These are phyloP conservation scores for Fusarium coffeatum DNA, from an alignment of 2,329 filamentous ascomycete species.

Conservation along the genomic window DNA sequence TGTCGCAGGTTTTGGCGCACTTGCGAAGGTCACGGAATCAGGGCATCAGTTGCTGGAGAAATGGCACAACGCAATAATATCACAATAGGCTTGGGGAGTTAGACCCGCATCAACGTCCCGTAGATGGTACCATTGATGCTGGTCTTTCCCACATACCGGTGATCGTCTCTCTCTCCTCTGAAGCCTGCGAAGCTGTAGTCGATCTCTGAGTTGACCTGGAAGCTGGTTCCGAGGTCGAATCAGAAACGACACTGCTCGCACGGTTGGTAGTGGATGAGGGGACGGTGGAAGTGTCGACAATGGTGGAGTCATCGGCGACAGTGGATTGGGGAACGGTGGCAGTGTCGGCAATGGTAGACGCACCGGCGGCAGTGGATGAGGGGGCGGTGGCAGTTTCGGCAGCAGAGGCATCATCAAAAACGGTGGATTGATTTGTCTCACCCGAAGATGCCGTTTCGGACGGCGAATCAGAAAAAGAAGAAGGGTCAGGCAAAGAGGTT, in stretches of 20 bases:
- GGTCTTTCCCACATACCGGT: constrained; percentile 49
- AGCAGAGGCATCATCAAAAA: constrained; percentile 29
- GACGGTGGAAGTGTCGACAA: constrained; percentile 22
- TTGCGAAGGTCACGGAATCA: constrained; percentile 33
- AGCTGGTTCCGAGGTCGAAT: constrained; percentile 23
- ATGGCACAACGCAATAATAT: constrained; percentile 30
- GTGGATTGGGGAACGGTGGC: constrained; percentile 19
- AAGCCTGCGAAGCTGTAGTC: constrained; percentile 28
- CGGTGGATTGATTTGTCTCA: constrained; percentile 40
- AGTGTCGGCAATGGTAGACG: constrained; percentile 32
- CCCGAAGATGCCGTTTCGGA: constrained; percentile 44
- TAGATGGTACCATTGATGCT: constrained; percentile 16
- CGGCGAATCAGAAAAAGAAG: constrained; percentile 47
- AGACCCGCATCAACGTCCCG: constrained; percentile 25
- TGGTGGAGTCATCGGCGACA: constrained; percentile 31
- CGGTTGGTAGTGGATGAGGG: constrained; percentile 17
- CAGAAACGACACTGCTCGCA: constrained; percentile 15
- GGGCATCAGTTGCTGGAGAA: constrained; percentile 11
- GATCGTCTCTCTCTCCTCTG: constrained; percentile 35
- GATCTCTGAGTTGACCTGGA: constrained; percentile 20
- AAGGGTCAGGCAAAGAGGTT: constrained; percentile 46
- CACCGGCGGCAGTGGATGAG: constrained; percentile 15
- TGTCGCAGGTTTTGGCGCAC: constrained; percentile 34
- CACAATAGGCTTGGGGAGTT: constrained; percentile 34
- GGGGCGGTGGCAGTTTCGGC: constrained; percentile 21